Evolutionary conservation across 345 rosid species (phyloP).

Genomic region (Populus tremula): DNA sequence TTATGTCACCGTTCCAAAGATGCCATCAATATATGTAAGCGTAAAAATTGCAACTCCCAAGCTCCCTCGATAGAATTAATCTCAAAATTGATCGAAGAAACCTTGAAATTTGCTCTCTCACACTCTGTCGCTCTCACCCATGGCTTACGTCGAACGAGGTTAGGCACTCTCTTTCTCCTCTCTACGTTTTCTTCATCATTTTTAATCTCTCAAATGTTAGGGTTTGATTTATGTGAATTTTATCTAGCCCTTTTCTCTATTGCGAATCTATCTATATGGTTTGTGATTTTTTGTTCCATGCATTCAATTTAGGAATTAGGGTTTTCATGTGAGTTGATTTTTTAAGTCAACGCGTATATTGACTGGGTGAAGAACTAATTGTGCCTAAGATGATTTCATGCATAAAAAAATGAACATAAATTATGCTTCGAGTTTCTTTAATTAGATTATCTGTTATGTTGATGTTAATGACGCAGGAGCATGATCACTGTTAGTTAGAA

Average conservation of each 20-base stretch:
- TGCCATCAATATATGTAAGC: neutral
- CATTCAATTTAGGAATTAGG: neutral
- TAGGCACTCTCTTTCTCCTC: neutral
- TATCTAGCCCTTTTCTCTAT: neutral
- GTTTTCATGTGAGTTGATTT: neutral
- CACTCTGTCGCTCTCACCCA: neutral
- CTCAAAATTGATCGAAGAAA: neutral
- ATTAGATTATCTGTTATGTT: neutral
- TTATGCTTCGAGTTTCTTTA: neutral
- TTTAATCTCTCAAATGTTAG: neutral
- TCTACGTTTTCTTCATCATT: too few species aligned
- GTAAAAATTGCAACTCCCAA: neutral
- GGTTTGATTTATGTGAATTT: neutral
- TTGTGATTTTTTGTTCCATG: neutral
- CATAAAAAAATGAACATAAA: neutral
- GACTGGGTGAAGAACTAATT: neutral
- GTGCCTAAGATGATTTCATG: neutral
- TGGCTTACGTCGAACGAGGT: conserved; percentile 33
- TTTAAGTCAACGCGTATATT: neutral
- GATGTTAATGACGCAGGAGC: neutral
- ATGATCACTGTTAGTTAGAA: neutral
- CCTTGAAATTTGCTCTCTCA: neutral
- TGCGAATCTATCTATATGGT: neutral
- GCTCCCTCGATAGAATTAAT: neutral
- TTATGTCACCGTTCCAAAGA: neutral